Conservation (phyloP, 371 early-diverging fungal genomes). For the Mycotypha africana region DNA sequence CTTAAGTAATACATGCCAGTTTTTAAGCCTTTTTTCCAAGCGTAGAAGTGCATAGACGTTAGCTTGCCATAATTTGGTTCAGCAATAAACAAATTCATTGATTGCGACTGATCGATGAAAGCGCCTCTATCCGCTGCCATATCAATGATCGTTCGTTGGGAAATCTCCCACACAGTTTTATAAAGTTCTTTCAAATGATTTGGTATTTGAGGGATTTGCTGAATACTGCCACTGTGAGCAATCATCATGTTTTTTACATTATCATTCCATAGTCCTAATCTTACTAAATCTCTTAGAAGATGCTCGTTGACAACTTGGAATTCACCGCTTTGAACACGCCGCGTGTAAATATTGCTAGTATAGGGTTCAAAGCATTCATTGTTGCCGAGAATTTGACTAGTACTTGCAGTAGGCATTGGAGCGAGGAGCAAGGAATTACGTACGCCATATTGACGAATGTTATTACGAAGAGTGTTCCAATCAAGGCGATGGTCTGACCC, state of each 20-base stretch:
- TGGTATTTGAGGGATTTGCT: conserved; percentile 75
- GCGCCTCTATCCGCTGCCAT: conserved; percentile 95
- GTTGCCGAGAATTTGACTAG: conserved; percentile 98
- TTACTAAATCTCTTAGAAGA: conserved; percentile 92
- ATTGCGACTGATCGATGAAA: conserved; percentile 98
- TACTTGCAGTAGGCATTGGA: conserved; percentile 99
- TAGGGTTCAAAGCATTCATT: conserved; percentile 99
- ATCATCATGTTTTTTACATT: conserved; percentile 96
- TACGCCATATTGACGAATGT: conserved; percentile 89
- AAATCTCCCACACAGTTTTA: conserved; percentile 99
- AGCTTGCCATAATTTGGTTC: conserved; percentile 90
- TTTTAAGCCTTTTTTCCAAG: conserved; percentile 98
- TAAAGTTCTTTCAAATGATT: conserved; percentile 92
- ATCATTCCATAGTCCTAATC: conserved; percentile 94
- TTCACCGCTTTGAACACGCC: conserved; percentile 98
- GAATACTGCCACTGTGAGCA: conserved; percentile 94
- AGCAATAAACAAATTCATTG: conserved; percentile 96
- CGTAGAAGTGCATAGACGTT: conserved; percentile 99
- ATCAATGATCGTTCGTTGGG: conserved; percentile 83
- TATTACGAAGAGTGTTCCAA: conserved; percentile 85
- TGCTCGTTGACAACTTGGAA: conserved; percentile 99
- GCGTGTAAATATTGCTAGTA: conserved; percentile 97
- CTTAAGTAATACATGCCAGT: conserved; percentile 99
- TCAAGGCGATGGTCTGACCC: conserved; percentile 85
- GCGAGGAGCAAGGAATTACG: conserved; percentile 98